A percentile compares a stretch with the other conserved stretches of the same genome.
Conservation (phyloP, 768 basidiomycete genomes). For the Pluteus cervinus region DNA sequence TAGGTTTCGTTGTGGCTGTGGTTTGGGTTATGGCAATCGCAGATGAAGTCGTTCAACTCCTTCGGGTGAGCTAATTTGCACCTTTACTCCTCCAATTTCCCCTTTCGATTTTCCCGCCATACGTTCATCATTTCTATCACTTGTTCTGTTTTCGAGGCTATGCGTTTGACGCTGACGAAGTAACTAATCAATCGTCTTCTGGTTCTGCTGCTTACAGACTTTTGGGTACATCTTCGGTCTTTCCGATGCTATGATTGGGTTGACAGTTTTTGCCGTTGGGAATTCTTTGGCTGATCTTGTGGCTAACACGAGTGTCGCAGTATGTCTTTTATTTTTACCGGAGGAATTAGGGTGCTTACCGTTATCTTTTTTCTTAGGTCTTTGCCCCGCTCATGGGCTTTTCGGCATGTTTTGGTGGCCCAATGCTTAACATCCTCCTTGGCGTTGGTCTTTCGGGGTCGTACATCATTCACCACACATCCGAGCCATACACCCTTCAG, state of each 20-base stretch:
- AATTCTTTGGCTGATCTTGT: slow-evolving; percentile 96
- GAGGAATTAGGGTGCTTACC: not conserved
- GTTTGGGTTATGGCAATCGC: slow-evolving; percentile 99
- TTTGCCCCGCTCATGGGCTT: slow-evolving; percentile 95
- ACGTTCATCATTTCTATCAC: too few relatives aligned
- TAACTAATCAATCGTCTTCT: not conserved
- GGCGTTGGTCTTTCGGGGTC: slow-evolving; percentile 91
- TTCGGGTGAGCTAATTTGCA: slow-evolving; percentile 51
- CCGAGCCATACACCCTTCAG: slow-evolving; percentile 60
- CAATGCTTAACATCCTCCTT: slow-evolving; percentile 87
- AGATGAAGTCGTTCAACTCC: slow-evolving; percentile 88
- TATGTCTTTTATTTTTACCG: slow-evolving; percentile 23
- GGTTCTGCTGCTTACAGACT: slow-evolving; percentile 43
- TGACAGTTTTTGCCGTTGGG: slow-evolving; percentile 95
- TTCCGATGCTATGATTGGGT: slow-evolving; percentile 93
- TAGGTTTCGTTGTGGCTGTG: slow-evolving; percentile 87
- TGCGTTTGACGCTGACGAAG: too few relatives aligned
- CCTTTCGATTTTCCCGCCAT: too few relatives aligned
- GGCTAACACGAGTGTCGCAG: slow-evolving; percentile 94
- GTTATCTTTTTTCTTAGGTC: slow-evolving; percentile 30
- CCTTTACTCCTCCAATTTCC: too few relatives aligned
- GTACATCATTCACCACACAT: slow-evolving; percentile 67
- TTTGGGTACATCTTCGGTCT: slow-evolving; percentile 93
- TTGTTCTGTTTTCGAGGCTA: too few relatives aligned
- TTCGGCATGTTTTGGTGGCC: slow-evolving; percentile 90